Conservation (phyloP, 257 asterid genomes). For the Scutellaria galericulata region DNA sequence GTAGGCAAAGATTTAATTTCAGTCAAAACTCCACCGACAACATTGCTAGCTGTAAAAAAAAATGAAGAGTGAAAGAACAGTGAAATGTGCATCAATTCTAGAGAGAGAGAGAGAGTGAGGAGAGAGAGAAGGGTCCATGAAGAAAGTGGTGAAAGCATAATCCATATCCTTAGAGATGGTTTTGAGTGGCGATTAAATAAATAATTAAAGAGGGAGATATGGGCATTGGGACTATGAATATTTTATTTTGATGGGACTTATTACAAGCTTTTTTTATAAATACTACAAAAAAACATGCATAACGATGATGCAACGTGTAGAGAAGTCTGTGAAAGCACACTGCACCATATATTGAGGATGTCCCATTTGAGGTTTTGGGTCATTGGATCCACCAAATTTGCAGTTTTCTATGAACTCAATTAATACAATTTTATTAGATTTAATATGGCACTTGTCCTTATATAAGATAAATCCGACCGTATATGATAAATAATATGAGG, state of each 20-base stretch:
- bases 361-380: neutral
- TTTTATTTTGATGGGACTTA: slow-evolving; percentile 23
- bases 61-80: slow-evolving; percentile 33
- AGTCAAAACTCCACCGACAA: slow-evolving; percentile 54
- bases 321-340: slow-evolving; percentile 37
- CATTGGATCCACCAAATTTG: slow-evolving; percentile 15
- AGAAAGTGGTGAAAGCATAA: slow-evolving; percentile 28
- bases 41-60: slow-evolving; percentile 34
- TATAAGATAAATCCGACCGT: too few relatives aligned
- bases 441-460: neutral
- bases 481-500: too few relatives aligned
- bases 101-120: too few relatives aligned
- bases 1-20: neutral
- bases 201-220: neutral
- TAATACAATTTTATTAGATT: neutral
- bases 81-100: slow-evolving; percentile 15
- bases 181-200: slow-evolving; percentile 15
- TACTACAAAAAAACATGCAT: slow-evolving; percentile 20
- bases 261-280: neutral
- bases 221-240: neutral
- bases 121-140: neutral
- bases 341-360: slow-evolving; percentile 22
- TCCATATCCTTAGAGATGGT: neutral
- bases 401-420: neutral
- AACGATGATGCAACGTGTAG: slow-evolving; percentile 36